Evolutionary conservation across 1,139 yeast species (phyloP), one percentile per base, ranked within the genome.

Genomic region (Starmera stellimalicola): DNA sequence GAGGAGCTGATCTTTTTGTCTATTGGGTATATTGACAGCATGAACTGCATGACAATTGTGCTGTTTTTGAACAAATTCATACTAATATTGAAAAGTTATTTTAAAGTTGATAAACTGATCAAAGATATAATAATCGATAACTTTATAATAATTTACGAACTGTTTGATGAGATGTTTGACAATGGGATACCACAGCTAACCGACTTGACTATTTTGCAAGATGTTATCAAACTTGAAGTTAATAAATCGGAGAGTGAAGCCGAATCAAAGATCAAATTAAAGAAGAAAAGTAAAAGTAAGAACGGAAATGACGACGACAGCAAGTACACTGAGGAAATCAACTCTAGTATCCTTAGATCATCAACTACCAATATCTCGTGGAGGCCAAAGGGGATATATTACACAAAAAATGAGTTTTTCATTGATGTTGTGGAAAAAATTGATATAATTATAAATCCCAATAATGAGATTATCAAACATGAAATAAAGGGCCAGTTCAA

Each of bases 321-420:
- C 10, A 16, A 26, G 16, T 18, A 26, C n/a, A 15, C 37, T 20
- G 41, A 37, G 8, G 38, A 46, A 27, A 63, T 79, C 39, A 80
- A 81, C 48, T 73, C 83, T 31, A 71, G 82, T 14, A 70, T 81
- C 11, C 62, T 87, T 3, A 73, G 79, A 47, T 80, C 88, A 1
- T 70, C 84, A 9, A 80, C 85, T 26, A 77, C 76, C 47, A 70
- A 79, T 8, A 73, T 81, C 4, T 76, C 83, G 27, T 81, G 93
- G 94, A 69, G 94, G 56, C 79, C 83, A 32, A 84, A 79, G 45
- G 91, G 91, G 8, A 78, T 81, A n/a, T 64, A 65, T 42, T 82
- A 82, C 51, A 75, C 75, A 45, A 81, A 79, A 52, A 82, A 82
- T 51, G 93, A 82, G 54, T 77, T 85, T 37, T 82, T 79, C 48